Conservation (phyloP, 192 early-diverging fungal genomes). For the Phycomyces blakesleeanus region DNA sequence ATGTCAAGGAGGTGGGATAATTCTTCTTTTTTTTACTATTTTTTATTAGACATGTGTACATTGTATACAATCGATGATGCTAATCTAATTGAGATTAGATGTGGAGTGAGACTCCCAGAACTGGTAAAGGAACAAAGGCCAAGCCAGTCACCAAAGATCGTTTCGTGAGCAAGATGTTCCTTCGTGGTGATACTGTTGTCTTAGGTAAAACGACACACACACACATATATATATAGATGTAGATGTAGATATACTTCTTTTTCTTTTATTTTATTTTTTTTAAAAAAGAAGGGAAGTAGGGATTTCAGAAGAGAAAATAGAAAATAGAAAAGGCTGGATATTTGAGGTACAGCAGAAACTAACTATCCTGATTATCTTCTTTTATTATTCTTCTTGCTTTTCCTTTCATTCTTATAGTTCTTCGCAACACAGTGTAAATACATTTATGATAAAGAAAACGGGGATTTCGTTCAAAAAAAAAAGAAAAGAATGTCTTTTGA, state of each 20-base stretch:
- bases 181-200: constrained; percentile 94
- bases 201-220: no score
- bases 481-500: not conserved
- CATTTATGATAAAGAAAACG: not conserved
- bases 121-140: constrained; percentile 93
- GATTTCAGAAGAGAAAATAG: no score
- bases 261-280: no score
- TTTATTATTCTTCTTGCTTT: not conserved
- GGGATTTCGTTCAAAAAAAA: not conserved
- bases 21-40: no score
- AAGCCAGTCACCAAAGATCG: constrained; percentile 97
- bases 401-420: constrained; percentile 20
- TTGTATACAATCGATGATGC: not conserved
- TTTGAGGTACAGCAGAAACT: not conserved
- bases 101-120: constrained; percentile 94
- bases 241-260: not conserved
- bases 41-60: no score
- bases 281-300: no score
- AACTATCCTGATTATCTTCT: no score
- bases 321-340: not conserved
- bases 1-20: constrained; percentile 85
- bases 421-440: constrained; percentile 44
- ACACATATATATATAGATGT: constrained; percentile 11
- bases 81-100: constrained; percentile 48
- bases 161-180: constrained; percentile 97